A percentile compares a stretch with the other conserved stretches of the same genome.
Conservation (phyloP, 306 rosid genomes). For the Vigna trinervia region DNA sequence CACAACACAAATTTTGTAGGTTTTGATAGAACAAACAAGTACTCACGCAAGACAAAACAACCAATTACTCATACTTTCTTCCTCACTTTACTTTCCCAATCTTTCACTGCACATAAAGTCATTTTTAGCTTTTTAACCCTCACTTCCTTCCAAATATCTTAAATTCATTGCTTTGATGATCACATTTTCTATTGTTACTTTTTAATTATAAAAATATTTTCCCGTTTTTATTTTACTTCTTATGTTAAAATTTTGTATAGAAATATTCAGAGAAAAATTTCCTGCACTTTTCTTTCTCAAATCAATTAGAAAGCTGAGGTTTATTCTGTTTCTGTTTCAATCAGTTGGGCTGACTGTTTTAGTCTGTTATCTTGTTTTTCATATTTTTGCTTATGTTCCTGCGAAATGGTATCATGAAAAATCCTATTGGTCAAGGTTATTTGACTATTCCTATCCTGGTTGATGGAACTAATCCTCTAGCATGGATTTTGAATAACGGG, state of each 20-base stretch:
- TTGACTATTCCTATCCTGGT: too few species aligned
- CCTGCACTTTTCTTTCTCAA: not conserved
- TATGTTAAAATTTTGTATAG: not conserved
- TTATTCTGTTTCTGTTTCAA: not conserved
- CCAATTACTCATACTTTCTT: conserved; percentile 19
- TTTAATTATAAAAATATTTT: not conserved
- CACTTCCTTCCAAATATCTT: not conserved
- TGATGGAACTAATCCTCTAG: too few species aligned
- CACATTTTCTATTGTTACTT: not conserved
- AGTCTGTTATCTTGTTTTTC: too few species aligned
- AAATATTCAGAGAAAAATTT: not conserved
- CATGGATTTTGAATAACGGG: too few species aligned
- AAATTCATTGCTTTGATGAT: not conserved
- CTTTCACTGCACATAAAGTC: conserved; percentile 1
- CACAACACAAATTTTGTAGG: conserved; percentile 39
- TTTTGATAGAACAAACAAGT: conserved; percentile 39
- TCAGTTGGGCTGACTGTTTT: not conserved
- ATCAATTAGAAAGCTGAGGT: not conserved
- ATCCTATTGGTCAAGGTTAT: too few species aligned
- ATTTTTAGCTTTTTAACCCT: not conserved
- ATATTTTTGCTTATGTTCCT: too few species aligned
- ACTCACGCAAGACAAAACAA: conserved; percentile 34
- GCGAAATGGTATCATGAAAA: too few species aligned
- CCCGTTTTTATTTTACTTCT: too few species aligned
- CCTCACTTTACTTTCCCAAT: conserved; percentile 39